Evolutionary conservation across 306 rosid genomes (phyloP).

Genomic region (Fagus crenata): DNA sequence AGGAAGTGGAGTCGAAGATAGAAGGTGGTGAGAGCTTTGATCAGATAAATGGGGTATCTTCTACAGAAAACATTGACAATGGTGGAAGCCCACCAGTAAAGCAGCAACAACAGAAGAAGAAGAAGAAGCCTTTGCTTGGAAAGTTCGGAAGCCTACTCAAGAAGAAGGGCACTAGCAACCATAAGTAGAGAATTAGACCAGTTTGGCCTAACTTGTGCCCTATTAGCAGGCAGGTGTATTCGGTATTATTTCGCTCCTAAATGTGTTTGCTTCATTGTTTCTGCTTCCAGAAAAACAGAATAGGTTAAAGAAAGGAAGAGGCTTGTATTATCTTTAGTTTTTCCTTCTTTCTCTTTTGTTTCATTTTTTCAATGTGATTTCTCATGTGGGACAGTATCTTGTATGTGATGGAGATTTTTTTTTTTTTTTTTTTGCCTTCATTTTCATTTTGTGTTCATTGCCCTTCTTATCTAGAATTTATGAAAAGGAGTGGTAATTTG

Average conservation of each 20-base stretch:
- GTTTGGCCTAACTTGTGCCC: conserved; percentile 31
- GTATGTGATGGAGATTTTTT: conserved; percentile 35
- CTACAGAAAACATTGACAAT: conserved; percentile 47
- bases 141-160: conserved; percentile 91
- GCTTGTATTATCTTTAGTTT: conserved; percentile 55
- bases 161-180: conserved; percentile 77
- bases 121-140: conserved; percentile 83
- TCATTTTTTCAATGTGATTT: conserved; percentile 7
- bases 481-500: too few relatives aligned
- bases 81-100: conserved; percentile 63
- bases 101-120: conserved; percentile 72
- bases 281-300: conserved; percentile 45
- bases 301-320: conserved; percentile 61
- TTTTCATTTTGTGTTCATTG: too few relatives aligned
- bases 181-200: conserved; percentile 50
- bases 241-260: conserved; percentile 51
- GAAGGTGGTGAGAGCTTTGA: conserved; percentile 56
- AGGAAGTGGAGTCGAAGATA: conserved; percentile 68
- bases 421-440: background rate
- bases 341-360: conserved; percentile 3
- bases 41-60: conserved; percentile 58
- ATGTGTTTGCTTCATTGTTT: conserved; percentile 55
- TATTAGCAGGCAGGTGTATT: conserved; percentile 45
- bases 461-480: too few relatives aligned
- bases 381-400: conserved; percentile 24